phyloP scores from a whole-genome alignment of 768 basidiomycete species.

The Podaxis rugospora region DNA sequence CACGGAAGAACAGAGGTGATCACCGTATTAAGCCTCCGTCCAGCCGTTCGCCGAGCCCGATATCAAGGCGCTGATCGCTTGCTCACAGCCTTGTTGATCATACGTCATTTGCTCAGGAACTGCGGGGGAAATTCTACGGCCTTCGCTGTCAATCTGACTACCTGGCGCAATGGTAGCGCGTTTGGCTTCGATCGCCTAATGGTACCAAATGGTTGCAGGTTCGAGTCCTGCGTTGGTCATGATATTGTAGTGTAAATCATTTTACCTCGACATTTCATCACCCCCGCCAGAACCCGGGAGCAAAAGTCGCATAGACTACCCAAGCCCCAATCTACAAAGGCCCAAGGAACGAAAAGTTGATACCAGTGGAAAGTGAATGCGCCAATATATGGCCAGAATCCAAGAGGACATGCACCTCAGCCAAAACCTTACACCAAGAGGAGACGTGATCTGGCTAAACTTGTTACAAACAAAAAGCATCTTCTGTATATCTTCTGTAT shows the following conservation, averaged over 20 bases:
- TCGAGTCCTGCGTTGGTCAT: slow-evolving; percentile 93
- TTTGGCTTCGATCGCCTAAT: slow-evolving; percentile 72
- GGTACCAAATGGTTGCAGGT: slow-evolving; percentile 92
- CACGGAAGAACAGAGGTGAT: slow-evolving; percentile 6
- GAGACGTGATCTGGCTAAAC: background rate
- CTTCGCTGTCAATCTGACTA: slow-evolving; percentile 37
- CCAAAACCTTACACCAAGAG: background rate
- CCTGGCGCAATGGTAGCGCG: slow-evolving; percentile 95
- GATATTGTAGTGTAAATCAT: slow-evolving; percentile 12
- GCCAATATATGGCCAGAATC: background rate
- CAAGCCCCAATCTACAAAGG: background rate
- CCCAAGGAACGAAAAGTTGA: background rate
- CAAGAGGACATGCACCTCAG: background rate
- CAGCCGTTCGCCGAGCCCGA: background rate
- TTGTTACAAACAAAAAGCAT: background rate
- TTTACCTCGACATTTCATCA: no score
- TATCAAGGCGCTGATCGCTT: background rate
- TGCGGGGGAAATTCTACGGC: background rate
- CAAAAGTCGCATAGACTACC: background rate
- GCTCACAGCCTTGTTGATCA: background rate
- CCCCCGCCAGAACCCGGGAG: no score
- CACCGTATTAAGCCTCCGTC: background rate
- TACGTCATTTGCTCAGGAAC: background rate
- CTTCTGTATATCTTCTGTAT: background rate
- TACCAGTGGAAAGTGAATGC: background rate